These are phyloP conservation scores for Argentina anserina DNA, from an alignment of 306 rosid genomes.

Conservation along the genomic window DNA sequence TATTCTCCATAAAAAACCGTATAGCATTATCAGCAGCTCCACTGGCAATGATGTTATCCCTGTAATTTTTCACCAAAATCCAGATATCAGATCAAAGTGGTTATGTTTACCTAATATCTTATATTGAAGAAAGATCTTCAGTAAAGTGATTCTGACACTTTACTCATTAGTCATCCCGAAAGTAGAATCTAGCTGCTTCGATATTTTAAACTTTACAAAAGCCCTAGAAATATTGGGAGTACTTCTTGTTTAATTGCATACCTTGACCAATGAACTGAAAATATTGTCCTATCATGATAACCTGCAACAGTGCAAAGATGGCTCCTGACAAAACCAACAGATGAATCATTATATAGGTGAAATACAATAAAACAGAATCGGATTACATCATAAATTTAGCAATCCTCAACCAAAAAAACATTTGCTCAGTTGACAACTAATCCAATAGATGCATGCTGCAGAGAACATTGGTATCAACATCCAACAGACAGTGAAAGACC, in stretches of 20 bases:
- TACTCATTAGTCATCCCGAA: slow-evolving; percentile 1
- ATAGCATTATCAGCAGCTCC: slow-evolving; percentile 96
- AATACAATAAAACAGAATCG: slow-evolving; percentile 12
- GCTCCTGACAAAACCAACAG: slow-evolving; percentile 58
- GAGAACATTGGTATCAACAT: background rate
- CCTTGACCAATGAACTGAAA: slow-evolving; percentile 99
- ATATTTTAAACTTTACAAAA: slow-evolving; percentile 3
- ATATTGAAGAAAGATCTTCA: background rate
- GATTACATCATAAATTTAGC: background rate
- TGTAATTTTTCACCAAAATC: slow-evolving; percentile 36
- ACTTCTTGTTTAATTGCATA: slow-evolving; percentile 40
- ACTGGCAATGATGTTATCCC: slow-evolving; percentile 85
- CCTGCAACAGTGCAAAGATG: slow-evolving; percentile 86
- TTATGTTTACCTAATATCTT: background rate
- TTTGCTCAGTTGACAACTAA: background rate
- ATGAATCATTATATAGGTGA: slow-evolving; percentile 15
- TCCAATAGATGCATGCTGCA: background rate
- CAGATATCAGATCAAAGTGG: slow-evolving; percentile 10
- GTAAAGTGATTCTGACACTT: background rate
- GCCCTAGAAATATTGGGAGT: background rate
- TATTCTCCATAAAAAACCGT: slow-evolving; percentile 64
- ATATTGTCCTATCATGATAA: slow-evolving; percentile 92
- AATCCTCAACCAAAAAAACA: background rate
- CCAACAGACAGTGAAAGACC: background rate
- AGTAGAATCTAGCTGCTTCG: slow-evolving; percentile 5